phyloP scores from a whole-genome alignment of 768 basidiomycete genomes.

The Multifurca ochricompacta region DNA sequence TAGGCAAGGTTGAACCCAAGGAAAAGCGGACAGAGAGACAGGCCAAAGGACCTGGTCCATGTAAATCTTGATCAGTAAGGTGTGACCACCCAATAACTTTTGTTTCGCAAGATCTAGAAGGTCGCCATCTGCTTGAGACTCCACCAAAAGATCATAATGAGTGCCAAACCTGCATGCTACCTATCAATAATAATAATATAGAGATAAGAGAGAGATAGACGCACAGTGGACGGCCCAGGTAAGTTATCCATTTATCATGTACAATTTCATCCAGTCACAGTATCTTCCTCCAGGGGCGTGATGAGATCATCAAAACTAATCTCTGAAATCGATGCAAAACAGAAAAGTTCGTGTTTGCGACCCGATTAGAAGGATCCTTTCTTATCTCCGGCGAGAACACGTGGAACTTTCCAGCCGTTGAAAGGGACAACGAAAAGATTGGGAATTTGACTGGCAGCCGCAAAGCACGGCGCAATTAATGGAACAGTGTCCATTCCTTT shows the following conservation, averaged over 20 bases:
- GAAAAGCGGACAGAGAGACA: not conserved
- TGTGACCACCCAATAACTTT: not conserved
- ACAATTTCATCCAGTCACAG: not conserved
- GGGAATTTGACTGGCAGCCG: not conserved
- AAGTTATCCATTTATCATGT: not conserved
- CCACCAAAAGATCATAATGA: not conserved
- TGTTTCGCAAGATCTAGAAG: not conserved
- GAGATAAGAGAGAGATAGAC: no score
- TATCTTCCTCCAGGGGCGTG: not conserved
- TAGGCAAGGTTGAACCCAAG: not conserved
- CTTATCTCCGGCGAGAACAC: not conserved
- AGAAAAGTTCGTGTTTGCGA: not conserved
- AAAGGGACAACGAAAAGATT: not conserved
- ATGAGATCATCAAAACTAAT: not conserved
- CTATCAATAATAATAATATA: no score
- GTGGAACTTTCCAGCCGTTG: not conserved
- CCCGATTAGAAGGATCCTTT: not conserved
- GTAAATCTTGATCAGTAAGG: not conserved
- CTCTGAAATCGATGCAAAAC: not conserved
- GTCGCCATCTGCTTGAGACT: not conserved
- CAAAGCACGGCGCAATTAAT: not conserved
- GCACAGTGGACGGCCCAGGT: slow-evolving; percentile 2
- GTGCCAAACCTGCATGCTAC: not conserved
- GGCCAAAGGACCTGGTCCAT: not conserved
- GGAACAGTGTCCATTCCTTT: not conserved